Evolutionary conservation across 1,284 basidiomycete genomes (phyloP).

Genomic region (Ustilago crameri): DNA sequence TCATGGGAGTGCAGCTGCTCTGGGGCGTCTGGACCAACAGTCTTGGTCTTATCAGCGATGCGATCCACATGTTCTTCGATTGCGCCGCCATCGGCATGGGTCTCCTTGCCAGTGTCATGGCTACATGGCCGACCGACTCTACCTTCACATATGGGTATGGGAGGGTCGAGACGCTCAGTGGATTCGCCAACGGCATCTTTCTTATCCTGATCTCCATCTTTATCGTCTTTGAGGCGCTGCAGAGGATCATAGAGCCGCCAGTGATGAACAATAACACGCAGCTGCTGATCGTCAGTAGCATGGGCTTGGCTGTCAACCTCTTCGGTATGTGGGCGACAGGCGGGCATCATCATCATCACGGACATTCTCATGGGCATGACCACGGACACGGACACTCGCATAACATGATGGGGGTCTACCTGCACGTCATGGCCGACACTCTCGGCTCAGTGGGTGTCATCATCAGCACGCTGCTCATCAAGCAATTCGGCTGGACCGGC

Average conservation of each 20-base stretch:
- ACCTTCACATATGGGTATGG: slow-evolving; percentile 96
- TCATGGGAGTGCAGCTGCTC: slow-evolving; percentile 78
- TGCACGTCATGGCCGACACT: slow-evolving; percentile 73
- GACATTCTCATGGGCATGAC: slow-evolving; percentile 76
- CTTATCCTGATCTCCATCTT: slow-evolving; percentile 95
- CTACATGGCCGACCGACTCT: slow-evolving; percentile 94
- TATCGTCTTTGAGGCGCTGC: slow-evolving; percentile 97
- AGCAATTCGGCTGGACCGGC: slow-evolving; percentile 98
- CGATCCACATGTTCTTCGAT: slow-evolving; percentile 99
- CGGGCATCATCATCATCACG: slow-evolving; percentile 65
- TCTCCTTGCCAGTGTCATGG: slow-evolving; percentile 95
- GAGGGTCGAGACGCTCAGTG: slow-evolving; percentile 97
- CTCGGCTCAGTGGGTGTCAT: slow-evolving; percentile 96
- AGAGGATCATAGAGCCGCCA: slow-evolving; percentile 93
- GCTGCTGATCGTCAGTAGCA: slow-evolving; percentile 84
- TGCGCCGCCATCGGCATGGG: slow-evolving; percentile 97
- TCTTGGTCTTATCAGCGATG: slow-evolving; percentile 94
- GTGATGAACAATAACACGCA: slow-evolving; percentile 94
- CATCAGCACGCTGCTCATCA: slow-evolving; percentile 92
- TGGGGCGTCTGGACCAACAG: slow-evolving; percentile 95
- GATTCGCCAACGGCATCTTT: slow-evolving; percentile 98
- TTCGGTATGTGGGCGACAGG: slow-evolving; percentile 99
- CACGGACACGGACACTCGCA: slow-evolving; percentile 84
- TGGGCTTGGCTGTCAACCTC: slow-evolving; percentile 91
- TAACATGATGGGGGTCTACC: slow-evolving; percentile 99